Conservation (phyloP, 495 filamentous ascomycete species). For the Choiromyces venosus region DNA sequence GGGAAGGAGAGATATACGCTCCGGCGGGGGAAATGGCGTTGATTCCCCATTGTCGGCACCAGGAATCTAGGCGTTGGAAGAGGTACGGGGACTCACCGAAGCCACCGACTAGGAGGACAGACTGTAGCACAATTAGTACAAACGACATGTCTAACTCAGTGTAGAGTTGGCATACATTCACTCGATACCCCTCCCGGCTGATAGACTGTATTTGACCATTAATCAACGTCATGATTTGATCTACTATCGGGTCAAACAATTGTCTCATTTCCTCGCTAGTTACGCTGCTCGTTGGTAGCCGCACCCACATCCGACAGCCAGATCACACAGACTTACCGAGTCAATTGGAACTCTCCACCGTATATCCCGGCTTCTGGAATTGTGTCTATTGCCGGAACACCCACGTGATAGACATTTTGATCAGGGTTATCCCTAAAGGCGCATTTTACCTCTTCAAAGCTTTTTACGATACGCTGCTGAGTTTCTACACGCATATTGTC, state of each 20-base stretch:
- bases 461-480: constrained; percentile 15
- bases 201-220: constrained; percentile 11
- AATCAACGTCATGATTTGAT: constrained; percentile 11
- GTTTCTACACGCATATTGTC: neutral
- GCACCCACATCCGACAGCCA: neutral
- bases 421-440: constrained; percentile 13
- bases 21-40: constrained; percentile 7
- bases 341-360: constrained; percentile 13
- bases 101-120: constrained; percentile 32
- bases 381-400: constrained; percentile 3
- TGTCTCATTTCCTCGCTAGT: constrained; percentile 11
- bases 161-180: constrained; percentile 14
- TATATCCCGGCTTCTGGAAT: neutral
- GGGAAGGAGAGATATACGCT: constrained; percentile 1
- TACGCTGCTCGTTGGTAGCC: neutral
- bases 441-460: constrained; percentile 19
- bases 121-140: constrained; percentile 10
- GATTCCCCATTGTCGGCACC: constrained; percentile 1
- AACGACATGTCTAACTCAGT: neutral
- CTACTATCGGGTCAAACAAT: constrained; percentile 24
- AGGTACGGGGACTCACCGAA: constrained; percentile 35
- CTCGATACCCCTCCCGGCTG: neutral
- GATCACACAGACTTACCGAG: neutral
- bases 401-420: constrained; percentile 8
- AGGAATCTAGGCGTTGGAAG: constrained; percentile 7